A percentile compares a stretch with the other conserved stretches of the same genome.
Conservation (phyloP, 257 asterid species). For the Linderniella brevidens region DNA sequence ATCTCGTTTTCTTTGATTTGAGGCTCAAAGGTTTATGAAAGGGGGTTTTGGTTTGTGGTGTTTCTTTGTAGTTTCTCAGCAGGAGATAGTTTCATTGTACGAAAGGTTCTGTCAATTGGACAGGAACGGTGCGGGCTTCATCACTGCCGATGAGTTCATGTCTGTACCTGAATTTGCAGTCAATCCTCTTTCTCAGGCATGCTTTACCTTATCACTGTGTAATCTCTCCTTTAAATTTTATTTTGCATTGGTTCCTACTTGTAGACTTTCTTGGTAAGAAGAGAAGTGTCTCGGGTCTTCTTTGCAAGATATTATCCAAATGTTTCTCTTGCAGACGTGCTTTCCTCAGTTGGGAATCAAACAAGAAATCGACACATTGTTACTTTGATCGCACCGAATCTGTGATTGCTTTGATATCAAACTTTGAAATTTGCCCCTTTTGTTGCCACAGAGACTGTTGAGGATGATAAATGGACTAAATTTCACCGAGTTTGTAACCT, state of each 20-base stretch:
- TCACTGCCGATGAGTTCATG: constrained; percentile 42
- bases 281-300: too few species aligned
- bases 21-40: background rate
- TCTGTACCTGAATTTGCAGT: constrained; percentile 45
- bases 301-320: too few species aligned
- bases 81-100: constrained; percentile 43
- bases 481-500: constrained; percentile 89
- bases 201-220: too few species aligned
- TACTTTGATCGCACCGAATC: background rate
- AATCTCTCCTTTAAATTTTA: too few species aligned
- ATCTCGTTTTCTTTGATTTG: too few species aligned
- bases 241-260: too few species aligned
- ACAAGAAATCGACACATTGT: background rate
- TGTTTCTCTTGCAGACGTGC: background rate
- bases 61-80: constrained; percentile 31
- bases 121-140: constrained; percentile 34
- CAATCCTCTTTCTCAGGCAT: constrained; percentile 40
- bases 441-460: constrained; percentile 49
- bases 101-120: constrained; percentile 48
- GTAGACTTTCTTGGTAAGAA: too few species aligned
- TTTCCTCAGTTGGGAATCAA: background rate
- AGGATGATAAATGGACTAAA: constrained; percentile 82
- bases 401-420: background rate
- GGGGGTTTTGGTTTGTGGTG: constrained; percentile 1
- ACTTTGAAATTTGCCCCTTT: constrained; percentile 5